These are phyloP conservation scores for Phytophthora pinifolia DNA, from an alignment of 352 stramenopile species.

Conservation along the genomic window DNA sequence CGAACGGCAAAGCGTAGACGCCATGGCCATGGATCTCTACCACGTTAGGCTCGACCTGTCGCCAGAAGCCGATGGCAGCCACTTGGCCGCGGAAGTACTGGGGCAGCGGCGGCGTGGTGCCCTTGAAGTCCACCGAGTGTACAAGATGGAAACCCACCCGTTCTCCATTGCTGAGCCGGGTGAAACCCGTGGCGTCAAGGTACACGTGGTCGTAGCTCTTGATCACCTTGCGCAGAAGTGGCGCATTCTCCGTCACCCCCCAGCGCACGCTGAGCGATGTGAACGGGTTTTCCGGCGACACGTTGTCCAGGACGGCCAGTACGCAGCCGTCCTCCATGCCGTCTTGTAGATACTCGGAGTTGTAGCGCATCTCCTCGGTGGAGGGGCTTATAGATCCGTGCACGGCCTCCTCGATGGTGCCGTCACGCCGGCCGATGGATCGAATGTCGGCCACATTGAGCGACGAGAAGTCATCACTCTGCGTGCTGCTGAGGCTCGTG, in stretches of 20 bases:
- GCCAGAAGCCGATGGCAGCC: slow-evolving; percentile 28
- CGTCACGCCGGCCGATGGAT: slow-evolving; percentile 8
- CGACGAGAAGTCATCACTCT: slow-evolving; percentile 11
- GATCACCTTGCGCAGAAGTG: slow-evolving; percentile 18
- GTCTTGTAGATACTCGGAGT: slow-evolving; percentile 22
- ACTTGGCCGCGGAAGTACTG: slow-evolving; percentile 27
- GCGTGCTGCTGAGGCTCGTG: slow-evolving; percentile 13
- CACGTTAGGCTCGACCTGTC: slow-evolving; percentile 17
- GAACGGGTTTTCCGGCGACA: slow-evolving; percentile 13
- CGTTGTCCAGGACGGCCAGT: slow-evolving; percentile 17
- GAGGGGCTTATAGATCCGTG: slow-evolving; percentile 20
- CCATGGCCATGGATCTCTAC: slow-evolving; percentile 25
- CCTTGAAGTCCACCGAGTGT: slow-evolving; percentile 30
- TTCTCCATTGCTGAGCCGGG: slow-evolving; percentile 15
- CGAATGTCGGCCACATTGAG: slow-evolving; percentile 19
- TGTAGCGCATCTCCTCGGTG: slow-evolving; percentile 23
- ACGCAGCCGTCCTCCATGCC: slow-evolving; percentile 19
- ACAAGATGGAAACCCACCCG: slow-evolving; percentile 32
- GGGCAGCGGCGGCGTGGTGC: slow-evolving; percentile 17
- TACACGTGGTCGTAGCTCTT: slow-evolving; percentile 33
- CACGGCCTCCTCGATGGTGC: slow-evolving; percentile 23
- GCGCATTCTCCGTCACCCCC: slow-evolving; percentile 18
- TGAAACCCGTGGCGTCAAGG: slow-evolving; percentile 25
- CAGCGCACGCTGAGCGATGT: too few species aligned
- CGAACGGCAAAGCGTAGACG: slow-evolving; percentile 23